Evolutionary conservation across 257 asterid genomes (phyloP), one percentile per base, ranked within the genome.

Genomic region (Penstemon eatonii): DNA sequence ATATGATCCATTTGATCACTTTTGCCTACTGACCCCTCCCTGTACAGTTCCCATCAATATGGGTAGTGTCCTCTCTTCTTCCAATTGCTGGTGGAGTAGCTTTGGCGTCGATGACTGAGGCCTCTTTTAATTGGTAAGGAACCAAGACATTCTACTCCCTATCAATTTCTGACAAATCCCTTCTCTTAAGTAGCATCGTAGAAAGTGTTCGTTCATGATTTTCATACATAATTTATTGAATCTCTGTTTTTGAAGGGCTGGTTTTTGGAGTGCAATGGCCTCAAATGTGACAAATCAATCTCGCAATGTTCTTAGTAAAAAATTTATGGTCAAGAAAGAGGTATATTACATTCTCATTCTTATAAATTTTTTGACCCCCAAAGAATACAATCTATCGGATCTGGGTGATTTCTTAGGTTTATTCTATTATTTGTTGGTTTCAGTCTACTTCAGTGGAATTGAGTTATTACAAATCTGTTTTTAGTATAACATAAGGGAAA

Each of bases 201-300:
- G 10, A 60, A 18, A 42, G 10, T 65, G 37, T 37, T 51, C 36
- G 53, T 60, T 70, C 64, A 52, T 47, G 49, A 65, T 65, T 43
- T 64, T 49, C 65, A 46, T 51, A 51, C 70, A 56, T 58, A 66
- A 41, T 36, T 64, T 63, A 46, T 60, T 55, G 13, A 15, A 18
- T 49, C 37, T 71, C 58, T 65, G 58, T 75, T 75, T 63, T 66
- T 72, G 56, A 76, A 90, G 98, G 98, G 86, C 87, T 76, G 98
- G 97, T 12, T 90, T 92, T 72, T 90, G 92, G 98, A 90, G 96
- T 76, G 98, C 97, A 7, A 93, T 93, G 98, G 98, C 97, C 79
- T 93, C 98, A 66, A 93, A 93, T 83, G 78, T 90, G 83, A 86
- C 96, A 19, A 90, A 93, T 73, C 98, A 93, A 75, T 90, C 96